These are phyloP conservation scores for Herpetomonas samuelpessoai DNA, from an alignment of 208 protist species.

Conservation along the genomic window DNA sequence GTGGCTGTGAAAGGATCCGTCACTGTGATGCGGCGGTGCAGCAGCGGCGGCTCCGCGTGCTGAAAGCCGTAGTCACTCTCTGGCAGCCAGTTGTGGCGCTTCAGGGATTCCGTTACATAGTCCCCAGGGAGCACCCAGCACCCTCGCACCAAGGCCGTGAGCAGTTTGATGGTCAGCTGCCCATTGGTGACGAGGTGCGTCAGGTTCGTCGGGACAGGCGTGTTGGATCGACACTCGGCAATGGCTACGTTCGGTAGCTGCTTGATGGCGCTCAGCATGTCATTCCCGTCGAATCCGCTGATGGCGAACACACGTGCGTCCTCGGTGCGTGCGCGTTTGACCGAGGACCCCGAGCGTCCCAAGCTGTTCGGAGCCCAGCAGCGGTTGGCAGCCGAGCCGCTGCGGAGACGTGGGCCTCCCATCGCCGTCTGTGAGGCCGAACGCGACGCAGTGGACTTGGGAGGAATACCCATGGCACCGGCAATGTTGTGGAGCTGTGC, in stretches of 20 bases:
- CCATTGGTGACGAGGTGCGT: constrained; percentile 88
- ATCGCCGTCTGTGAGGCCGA: too few species aligned
- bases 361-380: constrained; percentile 4
- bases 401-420: constrained; percentile 26
- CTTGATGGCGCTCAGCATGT: constrained; percentile 52
- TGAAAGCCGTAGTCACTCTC: constrained; percentile 83
- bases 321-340: constrained; percentile 67
- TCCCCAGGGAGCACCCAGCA: constrained; percentile 84
- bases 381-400: constrained; percentile 25
- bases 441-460: constrained; percentile 1
- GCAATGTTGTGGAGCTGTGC: constrained; percentile 52
- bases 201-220: constrained; percentile 75
- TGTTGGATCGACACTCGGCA: constrained; percentile 82
- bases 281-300: constrained; percentile 78
- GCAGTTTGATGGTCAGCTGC: constrained; percentile 83
- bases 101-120: constrained; percentile 71
- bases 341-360: constrained; percentile 11
- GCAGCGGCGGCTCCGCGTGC: constrained; percentile 70
- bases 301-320: constrained; percentile 82
- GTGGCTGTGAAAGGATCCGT: constrained; percentile 60
- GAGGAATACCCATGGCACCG: constrained; percentile 6
- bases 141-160: constrained; percentile 78
- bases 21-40: constrained; percentile 57
- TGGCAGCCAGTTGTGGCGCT: constrained; percentile 45
- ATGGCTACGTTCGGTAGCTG: constrained; percentile 72